phyloP scores from a whole-genome alignment of 2,329 filamentous ascomycete species.

The Penicillium concentricum region DNA sequence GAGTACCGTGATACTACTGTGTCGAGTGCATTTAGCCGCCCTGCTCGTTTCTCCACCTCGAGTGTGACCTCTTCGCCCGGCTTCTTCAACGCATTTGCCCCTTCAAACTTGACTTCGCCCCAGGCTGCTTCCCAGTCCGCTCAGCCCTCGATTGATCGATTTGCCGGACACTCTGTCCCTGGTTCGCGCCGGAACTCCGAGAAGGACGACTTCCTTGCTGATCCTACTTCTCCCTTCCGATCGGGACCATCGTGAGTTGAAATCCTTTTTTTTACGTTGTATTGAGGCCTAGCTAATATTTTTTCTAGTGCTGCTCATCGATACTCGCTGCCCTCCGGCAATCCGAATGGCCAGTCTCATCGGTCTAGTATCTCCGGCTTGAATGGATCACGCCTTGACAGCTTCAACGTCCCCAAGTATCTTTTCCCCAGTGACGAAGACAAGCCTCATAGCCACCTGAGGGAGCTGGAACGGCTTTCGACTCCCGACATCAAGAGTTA shows the following conservation, averaged over 20 bases:
- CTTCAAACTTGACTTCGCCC: constrained; percentile 78
- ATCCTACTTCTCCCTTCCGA: constrained; percentile 60
- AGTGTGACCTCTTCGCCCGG: constrained; percentile 81
- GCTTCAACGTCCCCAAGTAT: constrained; percentile 81
- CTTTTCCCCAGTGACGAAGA: constrained; percentile 84
- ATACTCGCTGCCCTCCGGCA: constrained; percentile 85
- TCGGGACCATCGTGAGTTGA: constrained; percentile 76
- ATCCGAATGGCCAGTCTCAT: constrained; percentile 29
- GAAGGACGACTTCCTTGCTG: constrained; percentile 77
- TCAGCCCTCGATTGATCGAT: constrained; percentile 56
- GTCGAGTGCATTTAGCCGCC: constrained; percentile 74
- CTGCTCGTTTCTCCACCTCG: constrained; percentile 84
- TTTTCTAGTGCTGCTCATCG: constrained; percentile 64
- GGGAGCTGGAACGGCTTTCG: constrained; percentile 52
- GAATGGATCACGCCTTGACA: constrained; percentile 61
- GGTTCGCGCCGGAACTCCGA: constrained; percentile 86
- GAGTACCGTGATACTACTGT: constrained; percentile 85
- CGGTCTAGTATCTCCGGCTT: constrained; percentile 32
- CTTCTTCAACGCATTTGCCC: constrained; percentile 68
- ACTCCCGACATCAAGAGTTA: constrained; percentile 68
- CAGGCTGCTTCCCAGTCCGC: constrained; percentile 56
- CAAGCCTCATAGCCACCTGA: constrained; percentile 35
- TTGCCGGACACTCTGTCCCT: constrained; percentile 82
- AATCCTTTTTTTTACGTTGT: not conserved
- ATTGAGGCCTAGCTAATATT: constrained; percentile 5